phyloP scores from a whole-genome alignment of 1,284 basidiomycete species.

The Ceratobasidium theobromae region DNA sequence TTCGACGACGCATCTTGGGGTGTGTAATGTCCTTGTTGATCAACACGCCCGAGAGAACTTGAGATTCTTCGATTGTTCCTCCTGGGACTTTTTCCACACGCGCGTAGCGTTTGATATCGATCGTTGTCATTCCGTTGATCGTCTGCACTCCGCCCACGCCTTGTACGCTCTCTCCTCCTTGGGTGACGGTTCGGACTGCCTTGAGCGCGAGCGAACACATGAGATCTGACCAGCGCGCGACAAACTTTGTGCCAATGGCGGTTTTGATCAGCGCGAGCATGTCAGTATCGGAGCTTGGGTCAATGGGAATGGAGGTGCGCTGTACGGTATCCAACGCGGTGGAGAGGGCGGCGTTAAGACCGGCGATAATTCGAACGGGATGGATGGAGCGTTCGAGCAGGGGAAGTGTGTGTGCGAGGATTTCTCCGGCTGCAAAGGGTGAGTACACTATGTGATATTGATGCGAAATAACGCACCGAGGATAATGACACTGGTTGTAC shows the following conservation, averaged over 20 bases:
- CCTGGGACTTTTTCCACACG: conserved; percentile 97
- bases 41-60: conserved; percentile 90
- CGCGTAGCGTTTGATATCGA: conserved; percentile 98
- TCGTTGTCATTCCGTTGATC: conserved; percentile 65
- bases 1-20: conserved; percentile 92
- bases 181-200: conserved; percentile 82
- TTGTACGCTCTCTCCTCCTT: conserved; percentile 57
- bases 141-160: conserved; percentile 13
- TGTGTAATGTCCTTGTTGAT: conserved; percentile 99
- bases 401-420: conserved; percentile 91
- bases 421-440: conserved; percentile 79
- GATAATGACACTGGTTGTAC: conserved; percentile 97
- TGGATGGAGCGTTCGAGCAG: conserved; percentile 96
- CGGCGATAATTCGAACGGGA: conserved; percentile 97
- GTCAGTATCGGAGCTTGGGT: conserved; percentile 81
- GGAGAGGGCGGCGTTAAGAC: conserved; percentile 94
- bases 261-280: conserved; percentile 99
- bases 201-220: conserved; percentile 96
- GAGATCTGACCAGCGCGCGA: conserved; percentile 92
- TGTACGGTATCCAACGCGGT: conserved; percentile 89
- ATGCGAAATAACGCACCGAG: conserved; percentile 63
- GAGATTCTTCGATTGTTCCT: conserved; percentile 93
- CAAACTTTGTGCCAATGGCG: conserved; percentile 99
- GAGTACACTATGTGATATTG: neutral
- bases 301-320: conserved; percentile 85